phyloP scores from a whole-genome alignment of 2,329 filamentous ascomycete species.

The Parafenestella ontariensis region DNA sequence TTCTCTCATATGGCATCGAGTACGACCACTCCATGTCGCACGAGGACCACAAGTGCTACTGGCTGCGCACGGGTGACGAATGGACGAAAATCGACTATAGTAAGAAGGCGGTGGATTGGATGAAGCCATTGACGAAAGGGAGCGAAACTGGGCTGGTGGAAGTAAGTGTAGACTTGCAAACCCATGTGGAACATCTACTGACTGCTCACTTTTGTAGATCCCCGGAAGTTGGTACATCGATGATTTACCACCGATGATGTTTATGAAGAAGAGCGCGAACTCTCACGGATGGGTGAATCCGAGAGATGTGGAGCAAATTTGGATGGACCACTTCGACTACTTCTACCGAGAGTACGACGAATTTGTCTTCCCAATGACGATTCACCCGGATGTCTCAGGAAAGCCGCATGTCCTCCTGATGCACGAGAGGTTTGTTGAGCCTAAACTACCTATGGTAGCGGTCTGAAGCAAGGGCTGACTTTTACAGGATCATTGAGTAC shows the following conservation, averaged over 20 bases:
- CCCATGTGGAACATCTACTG: not conserved
- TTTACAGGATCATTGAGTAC: conserved; percentile 66
- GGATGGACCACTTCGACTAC: conserved; percentile 73
- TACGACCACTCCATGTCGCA: conserved; percentile 74
- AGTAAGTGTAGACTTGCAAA: conserved; percentile 1
- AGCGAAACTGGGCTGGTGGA: conserved; percentile 69
- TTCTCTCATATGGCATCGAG: conserved; percentile 71
- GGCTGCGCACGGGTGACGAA: conserved; percentile 66
- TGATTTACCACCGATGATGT: conserved; percentile 70
- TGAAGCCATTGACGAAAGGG: conserved; percentile 69
- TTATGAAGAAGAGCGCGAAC: conserved; percentile 71
- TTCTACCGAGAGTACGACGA: conserved; percentile 80
- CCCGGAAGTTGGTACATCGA: conserved; percentile 71
- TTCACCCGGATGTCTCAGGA: conserved; percentile 71
- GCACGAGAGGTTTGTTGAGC: conserved; percentile 67
- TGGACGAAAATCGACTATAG: conserved; percentile 74
- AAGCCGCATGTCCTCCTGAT: conserved; percentile 75
- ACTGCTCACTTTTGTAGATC: conserved; percentile 47
- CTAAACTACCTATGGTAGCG: not conserved
- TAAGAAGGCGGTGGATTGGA: conserved; percentile 68
- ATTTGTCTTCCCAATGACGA: conserved; percentile 79
- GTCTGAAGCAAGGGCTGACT: not conserved
- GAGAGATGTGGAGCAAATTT: conserved; percentile 69
- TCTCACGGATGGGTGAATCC: conserved; percentile 67
- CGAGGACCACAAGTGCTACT: conserved; percentile 70